These are phyloP conservation scores for Diaporthe citri DNA, from an alignment of 2,329 filamentous ascomycete species.

Conservation along the genomic window DNA sequence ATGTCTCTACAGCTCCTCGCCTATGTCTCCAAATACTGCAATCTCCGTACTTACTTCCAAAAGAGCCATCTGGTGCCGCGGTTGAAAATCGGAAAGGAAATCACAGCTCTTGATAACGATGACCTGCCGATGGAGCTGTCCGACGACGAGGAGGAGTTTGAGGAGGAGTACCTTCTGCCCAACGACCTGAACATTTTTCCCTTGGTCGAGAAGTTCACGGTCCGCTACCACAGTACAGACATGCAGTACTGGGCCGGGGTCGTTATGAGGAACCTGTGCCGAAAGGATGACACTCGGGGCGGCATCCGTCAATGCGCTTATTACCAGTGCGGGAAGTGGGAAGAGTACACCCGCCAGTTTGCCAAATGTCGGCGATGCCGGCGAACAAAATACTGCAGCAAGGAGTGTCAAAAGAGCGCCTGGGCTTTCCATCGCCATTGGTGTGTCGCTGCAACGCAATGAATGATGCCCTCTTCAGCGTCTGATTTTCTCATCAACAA, in stretches of 20 bases:
- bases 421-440: conserved; percentile 99
- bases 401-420: conserved; percentile 98
- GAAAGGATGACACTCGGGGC: conserved; percentile 94
- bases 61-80: conserved; percentile 92
- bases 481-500: conserved; percentile 23
- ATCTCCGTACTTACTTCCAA: conserved; percentile 94
- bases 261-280: conserved; percentile 98
- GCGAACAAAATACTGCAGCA: conserved; percentile 99
- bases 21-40: conserved; percentile 99
- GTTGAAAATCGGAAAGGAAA: conserved; percentile 88
- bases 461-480: conserved; percentile 43
- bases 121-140: conserved; percentile 57
- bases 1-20: conserved; percentile 98
- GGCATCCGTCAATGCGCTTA: conserved; percentile 98
- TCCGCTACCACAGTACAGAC: conserved; percentile 92
- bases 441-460: conserved; percentile 83
- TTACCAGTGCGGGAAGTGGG: conserved; percentile 98
- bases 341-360: conserved; percentile 95
- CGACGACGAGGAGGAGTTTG: conserved; percentile 72
- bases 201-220: conserved; percentile 97
- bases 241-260: conserved; percentile 99
- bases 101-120: conserved; percentile 82
- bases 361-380: conserved; percentile 97
- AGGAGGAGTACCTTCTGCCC: conserved; percentile 89
- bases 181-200: conserved; percentile 99